These are phyloP conservation scores for Trametes pubescens DNA, from an alignment of 1,284 basidiomycete genomes.

Conservation along the genomic window DNA sequence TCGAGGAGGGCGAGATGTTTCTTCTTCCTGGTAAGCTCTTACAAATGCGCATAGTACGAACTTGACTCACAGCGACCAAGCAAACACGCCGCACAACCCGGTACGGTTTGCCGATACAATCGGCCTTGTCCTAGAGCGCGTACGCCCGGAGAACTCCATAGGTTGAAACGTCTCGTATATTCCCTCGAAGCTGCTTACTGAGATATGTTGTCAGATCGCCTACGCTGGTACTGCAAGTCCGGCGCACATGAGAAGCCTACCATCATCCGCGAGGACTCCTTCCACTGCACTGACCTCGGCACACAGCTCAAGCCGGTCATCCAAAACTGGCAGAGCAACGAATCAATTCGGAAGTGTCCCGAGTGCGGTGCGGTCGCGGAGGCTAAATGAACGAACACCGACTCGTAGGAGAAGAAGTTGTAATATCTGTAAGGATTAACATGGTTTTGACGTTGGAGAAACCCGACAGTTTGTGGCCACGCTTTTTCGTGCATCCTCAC, in stretches of 20 bases:
- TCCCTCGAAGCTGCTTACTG: neutral
- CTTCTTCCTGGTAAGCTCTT: conserved; percentile 78
- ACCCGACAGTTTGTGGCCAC: too few relatives aligned
- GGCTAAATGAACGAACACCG: conserved; percentile 55
- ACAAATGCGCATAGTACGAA: neutral
- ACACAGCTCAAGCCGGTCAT: conserved; percentile 95
- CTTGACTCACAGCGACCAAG: conserved; percentile 48
- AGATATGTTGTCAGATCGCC: conserved; percentile 65
- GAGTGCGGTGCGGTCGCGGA: conserved; percentile 75
- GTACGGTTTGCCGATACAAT: conserved; percentile 91
- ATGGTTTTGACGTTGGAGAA: too few relatives aligned
- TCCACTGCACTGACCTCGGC: conserved; percentile 92
- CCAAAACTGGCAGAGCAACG: conserved; percentile 73
- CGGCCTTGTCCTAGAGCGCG: conserved; percentile 94
- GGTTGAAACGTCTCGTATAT: conserved; percentile 49
- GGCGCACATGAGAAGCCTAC: conserved; percentile 74
- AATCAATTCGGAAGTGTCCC: conserved; percentile 71
- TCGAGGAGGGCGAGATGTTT: conserved; percentile 97
- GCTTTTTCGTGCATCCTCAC: too few relatives aligned
- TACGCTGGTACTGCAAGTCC: conserved; percentile 94
- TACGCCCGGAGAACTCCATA: conserved; percentile 70
- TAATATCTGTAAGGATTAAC: too few relatives aligned
- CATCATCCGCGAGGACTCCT: conserved; percentile 86
- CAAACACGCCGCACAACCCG: conserved; percentile 95
- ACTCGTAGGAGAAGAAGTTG: neutral